Base-by-base conservation (phyloP, 768 basidiomycete species). In the Terana coerulea region DNA sequence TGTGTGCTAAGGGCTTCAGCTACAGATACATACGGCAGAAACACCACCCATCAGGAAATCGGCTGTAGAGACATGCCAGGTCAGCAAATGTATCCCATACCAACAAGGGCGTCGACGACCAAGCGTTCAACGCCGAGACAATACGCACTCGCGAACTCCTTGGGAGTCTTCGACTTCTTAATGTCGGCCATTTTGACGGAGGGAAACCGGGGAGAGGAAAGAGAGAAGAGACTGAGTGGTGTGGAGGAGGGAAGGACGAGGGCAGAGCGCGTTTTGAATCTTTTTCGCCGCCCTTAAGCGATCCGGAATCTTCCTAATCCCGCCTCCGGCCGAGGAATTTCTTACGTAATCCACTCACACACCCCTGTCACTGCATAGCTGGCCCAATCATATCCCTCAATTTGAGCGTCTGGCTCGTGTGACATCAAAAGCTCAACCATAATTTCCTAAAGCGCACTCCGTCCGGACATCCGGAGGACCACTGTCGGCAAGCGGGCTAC, bases 1-100 rank as follows among this genome's bases (percentile, higher is more conserved):
- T 49, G 26, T 34, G 55, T 12, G 29, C 8, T 0, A 26, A 6
- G 26, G 34, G 28, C 21, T 42, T 21, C 11, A n/a, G 7, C 22
- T 9, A 46, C 22, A 28, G 1, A 10, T 57, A 76, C 86, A 44
- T 70, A 91, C 88, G 64, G 91, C 89, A 58, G 90, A 91, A 64
- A 92, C 88, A 86, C 91, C 92, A 70, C 92, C 92, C 92, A 95
- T 95, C 75, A 94, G 69, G 83, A 95, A 95, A 71, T 95, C 92
- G 67, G 82, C 91, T 92, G 64, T 31, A 64, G 4, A 47, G 43
- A 52, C 46, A 56, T 61, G 60, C 64, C 55, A 65, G 69, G 64
- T 72, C 64, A 72, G 67, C 52, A 68, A 53, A 59, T 43, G 54
- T 55, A 17, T 43, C 17, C 17, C 5, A 12, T 44, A 2, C 30